Evolutionary conservation across 495 filamentous ascomycete species (phyloP).

Genomic region (Trichoderma gamsii): DNA sequence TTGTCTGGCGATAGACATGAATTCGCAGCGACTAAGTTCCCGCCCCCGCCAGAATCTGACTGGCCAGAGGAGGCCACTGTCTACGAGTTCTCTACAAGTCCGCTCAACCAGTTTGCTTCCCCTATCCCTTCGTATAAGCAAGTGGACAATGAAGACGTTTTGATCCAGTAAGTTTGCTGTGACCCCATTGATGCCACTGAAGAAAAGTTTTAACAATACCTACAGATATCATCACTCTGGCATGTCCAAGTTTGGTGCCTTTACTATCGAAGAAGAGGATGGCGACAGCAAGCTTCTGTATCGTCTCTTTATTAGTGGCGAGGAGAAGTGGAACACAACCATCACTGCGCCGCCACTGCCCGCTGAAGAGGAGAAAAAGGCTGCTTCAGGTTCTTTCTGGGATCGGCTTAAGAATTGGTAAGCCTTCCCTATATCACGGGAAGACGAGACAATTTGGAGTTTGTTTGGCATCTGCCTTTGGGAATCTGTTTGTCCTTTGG

Average conservation of each 20-base stretch:
- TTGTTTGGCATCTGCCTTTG: not conserved
- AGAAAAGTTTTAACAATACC: conserved; percentile 18
- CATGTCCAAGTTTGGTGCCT: conserved; percentile 82
- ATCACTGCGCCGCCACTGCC: conserved; percentile 44
- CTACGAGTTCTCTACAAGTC: conserved; percentile 83
- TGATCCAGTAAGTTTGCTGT: conserved; percentile 57
- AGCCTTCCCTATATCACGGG: conserved; percentile 19
- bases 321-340: conserved; percentile 66
- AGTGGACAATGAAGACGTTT: conserved; percentile 68
- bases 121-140: conserved; percentile 79
- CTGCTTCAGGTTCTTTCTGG: conserved; percentile 35
- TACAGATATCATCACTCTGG: conserved; percentile 72
- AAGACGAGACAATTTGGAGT: not conserved
- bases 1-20: conserved; percentile 90
- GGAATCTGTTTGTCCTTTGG: not conserved
- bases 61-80: conserved; percentile 58
- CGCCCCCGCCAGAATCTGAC: conserved; percentile 53
- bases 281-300: conserved; percentile 67
- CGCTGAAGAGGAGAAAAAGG: conserved; percentile 18
- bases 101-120: conserved; percentile 87
- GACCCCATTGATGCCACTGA: not conserved
- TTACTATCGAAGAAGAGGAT: conserved; percentile 71
- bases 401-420: conserved; percentile 27
- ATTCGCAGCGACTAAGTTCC: conserved; percentile 87
- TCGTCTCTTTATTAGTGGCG: conserved; percentile 73